These are phyloP conservation scores for Phialocephala sp. DNA, from an alignment of 2,329 filamentous ascomycete genomes.

Conservation along the genomic window DNA sequence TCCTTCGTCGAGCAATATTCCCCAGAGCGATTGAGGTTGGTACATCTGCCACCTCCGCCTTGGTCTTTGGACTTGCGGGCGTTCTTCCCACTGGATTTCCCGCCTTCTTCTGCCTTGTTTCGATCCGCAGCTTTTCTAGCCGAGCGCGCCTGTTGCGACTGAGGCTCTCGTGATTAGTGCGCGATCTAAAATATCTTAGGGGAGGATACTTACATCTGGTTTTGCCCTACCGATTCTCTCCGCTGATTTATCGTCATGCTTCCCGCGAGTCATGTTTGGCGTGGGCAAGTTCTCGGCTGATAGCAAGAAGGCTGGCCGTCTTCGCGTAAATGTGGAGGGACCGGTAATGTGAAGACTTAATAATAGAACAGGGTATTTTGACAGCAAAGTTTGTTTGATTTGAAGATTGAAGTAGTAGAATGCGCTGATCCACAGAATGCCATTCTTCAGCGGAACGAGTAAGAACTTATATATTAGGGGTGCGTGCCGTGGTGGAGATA, in stretches of 20 bases:
- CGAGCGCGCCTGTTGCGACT: slow-evolving; percentile 31
- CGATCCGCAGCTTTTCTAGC: slow-evolving; percentile 29
- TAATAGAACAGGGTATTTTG: neutral
- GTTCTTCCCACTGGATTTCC: neutral
- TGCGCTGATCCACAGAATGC: neutral
- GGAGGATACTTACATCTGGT: slow-evolving; percentile 28
- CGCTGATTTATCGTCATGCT: slow-evolving; percentile 28
- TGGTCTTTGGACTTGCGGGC: neutral
- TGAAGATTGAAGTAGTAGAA: neutral
- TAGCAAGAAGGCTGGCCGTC: neutral
- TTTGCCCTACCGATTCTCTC: slow-evolving; percentile 28
- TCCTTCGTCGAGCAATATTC: slow-evolving; percentile 24
- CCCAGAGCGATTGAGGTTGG: slow-evolving; percentile 16
- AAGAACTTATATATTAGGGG: slow-evolving; percentile 27
- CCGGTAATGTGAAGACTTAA: neutral
- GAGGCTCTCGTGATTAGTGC: slow-evolving; percentile 10
- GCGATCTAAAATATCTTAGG: neutral
- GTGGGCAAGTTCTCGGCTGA: neutral
- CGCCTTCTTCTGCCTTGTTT: slow-evolving; percentile 17
- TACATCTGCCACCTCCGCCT: slow-evolving; percentile 1
- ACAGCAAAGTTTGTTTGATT: neutral
- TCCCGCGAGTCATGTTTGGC: slow-evolving; percentile 26
- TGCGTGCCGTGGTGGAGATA: slow-evolving; percentile 25
- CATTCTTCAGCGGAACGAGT: slow-evolving; percentile 6
- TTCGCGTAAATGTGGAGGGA: neutral